Percentiles rank a stretch among this genome's conserved stretches.
Conservation (phyloP, 768 basidiomycete species). For the Leccinellum rugosiceps region DNA sequence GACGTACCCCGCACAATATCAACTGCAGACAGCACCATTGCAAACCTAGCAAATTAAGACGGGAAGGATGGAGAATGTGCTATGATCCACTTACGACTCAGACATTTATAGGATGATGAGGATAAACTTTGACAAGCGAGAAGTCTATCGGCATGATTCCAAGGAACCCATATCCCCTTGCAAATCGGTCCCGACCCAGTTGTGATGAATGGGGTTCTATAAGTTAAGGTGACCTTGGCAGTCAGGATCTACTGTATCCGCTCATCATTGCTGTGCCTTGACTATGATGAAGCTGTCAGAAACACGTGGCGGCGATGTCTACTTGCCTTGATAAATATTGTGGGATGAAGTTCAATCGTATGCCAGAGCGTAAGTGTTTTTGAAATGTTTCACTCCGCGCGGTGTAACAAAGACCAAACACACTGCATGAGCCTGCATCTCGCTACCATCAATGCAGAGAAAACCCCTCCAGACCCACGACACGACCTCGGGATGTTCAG, state of each 20-base stretch:
- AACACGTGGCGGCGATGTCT: background rate
- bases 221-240: background rate
- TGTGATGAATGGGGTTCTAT: background rate
- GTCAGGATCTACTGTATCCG: no score
- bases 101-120: background rate
- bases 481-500: no score
- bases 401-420: background rate
- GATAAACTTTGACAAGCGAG: conserved; percentile 6
- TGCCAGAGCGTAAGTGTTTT: background rate
- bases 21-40: background rate
- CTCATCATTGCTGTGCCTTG: background rate
- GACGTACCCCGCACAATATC: conserved; percentile 9
- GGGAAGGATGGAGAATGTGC: background rate
- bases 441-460: no score
- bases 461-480: no score
- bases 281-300: background rate
- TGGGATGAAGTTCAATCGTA: background rate
- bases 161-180: background rate
- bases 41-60: background rate
- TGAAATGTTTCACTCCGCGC: background rate
- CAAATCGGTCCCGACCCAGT: background rate
- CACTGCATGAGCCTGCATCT: no score
- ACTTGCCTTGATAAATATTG: background rate
- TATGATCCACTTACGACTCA: background rate
- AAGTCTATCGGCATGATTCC: conserved; percentile 2